Evolutionary conservation across 371 early-diverging fungal genomes (phyloP), one percentile per base, ranked within the genome.

Genomic region (Syncephalastrum contaminatum): DNA sequence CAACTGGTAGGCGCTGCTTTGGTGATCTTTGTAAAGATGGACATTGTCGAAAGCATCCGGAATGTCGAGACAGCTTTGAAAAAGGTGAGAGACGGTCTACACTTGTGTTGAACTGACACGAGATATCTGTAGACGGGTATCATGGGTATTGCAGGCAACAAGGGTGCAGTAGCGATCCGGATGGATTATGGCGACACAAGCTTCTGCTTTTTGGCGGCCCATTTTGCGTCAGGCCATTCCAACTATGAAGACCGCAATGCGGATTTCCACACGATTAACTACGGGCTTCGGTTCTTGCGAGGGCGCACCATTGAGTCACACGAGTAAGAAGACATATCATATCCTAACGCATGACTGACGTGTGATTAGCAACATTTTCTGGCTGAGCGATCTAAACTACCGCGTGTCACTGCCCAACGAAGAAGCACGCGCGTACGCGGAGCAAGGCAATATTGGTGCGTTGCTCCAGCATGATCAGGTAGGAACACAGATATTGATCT

Each of bases 371-470:
- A 75, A 86, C 52, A 73, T 91, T n/a, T 77, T 94, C 12, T 96
- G 92, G 91, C 72, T 91, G 16, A 94, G 95, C 25, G 96, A 96
- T 72, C 86, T 96, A 47, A 96, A 96, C 63, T 96, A 94, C 63
- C 83, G 95, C 4, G 83, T 94, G 16, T 76, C 84, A 46, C 64
- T 89, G 56, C 60, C 83, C 0, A 89, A 90, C 56, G 87, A 87
- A 45, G 87, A 88, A 49, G 73, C 61, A 13, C 72, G 78, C 4
- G 52, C 39, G 15, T 64, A 64, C 53, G 61, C 71, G 13, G 40
- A 51, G 0, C 62, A 69, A 21, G 75, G 70, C 5, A 69, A 85
- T 43, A 62, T 87, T 16, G 62, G 60, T 4, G 65, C 67, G 14
- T 43, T 87, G 6, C 46, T 73, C 2, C 56, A 58, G 15, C 59